These are phyloP conservation scores for Neostapfia colusana DNA, from an alignment of 176 grass and related monocot species.

Conservation along the genomic window DNA sequence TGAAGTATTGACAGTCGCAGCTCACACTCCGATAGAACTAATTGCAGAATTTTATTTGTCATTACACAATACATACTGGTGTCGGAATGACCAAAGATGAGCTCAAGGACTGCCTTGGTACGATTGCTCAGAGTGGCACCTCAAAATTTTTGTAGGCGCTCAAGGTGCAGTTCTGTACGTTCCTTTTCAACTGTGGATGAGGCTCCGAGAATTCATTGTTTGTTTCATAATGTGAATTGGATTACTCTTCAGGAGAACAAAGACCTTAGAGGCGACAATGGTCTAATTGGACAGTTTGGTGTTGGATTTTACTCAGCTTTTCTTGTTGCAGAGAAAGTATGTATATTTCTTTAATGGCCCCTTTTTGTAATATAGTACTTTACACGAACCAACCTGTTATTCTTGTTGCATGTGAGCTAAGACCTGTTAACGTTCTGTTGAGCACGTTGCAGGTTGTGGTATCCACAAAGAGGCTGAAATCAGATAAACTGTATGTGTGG, in stretches of 20 bases:
- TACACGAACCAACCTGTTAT: not conserved
- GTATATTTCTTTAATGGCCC: not conserved
- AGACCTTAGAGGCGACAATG: conserved; percentile 73
- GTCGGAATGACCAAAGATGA: conserved; percentile 99
- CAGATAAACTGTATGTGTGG: conserved; percentile 87
- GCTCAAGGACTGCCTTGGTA: conserved; percentile 95
- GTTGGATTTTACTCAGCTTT: conserved; percentile 93
- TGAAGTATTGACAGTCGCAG: too few species aligned
- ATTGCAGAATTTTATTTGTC: too few species aligned
- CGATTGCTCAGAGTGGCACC: conserved; percentile 94
- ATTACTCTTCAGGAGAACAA: conserved; percentile 64
- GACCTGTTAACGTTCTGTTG: not conserved
- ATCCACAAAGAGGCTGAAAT: conserved; percentile 87
- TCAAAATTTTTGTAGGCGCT: conserved; percentile 86
- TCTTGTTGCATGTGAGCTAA: not conserved
- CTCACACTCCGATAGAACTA: too few species aligned
- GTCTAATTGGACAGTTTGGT: conserved; percentile 88
- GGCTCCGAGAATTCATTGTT: not conserved
- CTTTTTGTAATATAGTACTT: conserved; percentile 3
- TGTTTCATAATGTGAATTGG: conserved; percentile 27
- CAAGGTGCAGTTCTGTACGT: conserved; percentile 44
- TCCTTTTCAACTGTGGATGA: not conserved
- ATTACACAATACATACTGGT: conserved; percentile 45
- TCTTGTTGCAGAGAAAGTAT: conserved; percentile 74
- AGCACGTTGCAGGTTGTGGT: conserved; percentile 55